phyloP scores from a whole-genome alignment of 2,329 filamentous ascomycete genomes.

The Teratosphaeria gauchensis region DNA sequence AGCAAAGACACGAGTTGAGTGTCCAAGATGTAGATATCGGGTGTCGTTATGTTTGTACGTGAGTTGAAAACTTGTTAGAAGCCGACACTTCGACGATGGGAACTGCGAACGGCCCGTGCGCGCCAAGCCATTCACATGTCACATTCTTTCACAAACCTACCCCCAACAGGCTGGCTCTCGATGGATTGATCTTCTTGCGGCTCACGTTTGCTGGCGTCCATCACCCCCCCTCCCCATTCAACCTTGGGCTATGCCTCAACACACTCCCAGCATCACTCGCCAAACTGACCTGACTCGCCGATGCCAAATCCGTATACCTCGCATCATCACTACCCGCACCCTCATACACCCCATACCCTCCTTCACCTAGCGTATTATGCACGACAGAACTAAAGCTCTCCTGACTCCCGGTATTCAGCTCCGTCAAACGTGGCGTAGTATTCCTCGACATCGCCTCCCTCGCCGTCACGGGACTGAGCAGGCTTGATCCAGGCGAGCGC shows the following conservation, averaged over 20 bases:
- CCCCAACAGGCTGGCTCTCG: not conserved
- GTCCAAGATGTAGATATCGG: too few relatives aligned
- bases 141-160: not conserved
- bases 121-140: not conserved
- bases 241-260: slow-evolving; percentile 7
- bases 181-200: not conserved
- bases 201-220: not conserved
- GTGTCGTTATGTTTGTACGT: too few relatives aligned
- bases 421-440: slow-evolving; percentile 13
- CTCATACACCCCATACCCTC: not conserved
- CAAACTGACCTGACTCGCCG: slow-evolving; percentile 12
- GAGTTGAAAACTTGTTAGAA: too few relatives aligned
- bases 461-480: slow-evolving; percentile 20
- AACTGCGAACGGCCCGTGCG: too few relatives aligned
- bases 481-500: slow-evolving; percentile 12
- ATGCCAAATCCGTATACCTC: slow-evolving; percentile 4
- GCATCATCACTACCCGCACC: not conserved
- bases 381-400: slow-evolving; percentile 21
- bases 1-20: too few relatives aligned
- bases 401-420: slow-evolving; percentile 11
- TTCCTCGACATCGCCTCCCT: slow-evolving; percentile 12
- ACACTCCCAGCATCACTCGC: slow-evolving; percentile 21
- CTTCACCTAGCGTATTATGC: slow-evolving; percentile 4
- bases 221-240: not conserved
- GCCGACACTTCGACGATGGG: too few relatives aligned